phyloP scores from a whole-genome alignment of 306 rosid genomes.

The Ceratonia siliqua region DNA sequence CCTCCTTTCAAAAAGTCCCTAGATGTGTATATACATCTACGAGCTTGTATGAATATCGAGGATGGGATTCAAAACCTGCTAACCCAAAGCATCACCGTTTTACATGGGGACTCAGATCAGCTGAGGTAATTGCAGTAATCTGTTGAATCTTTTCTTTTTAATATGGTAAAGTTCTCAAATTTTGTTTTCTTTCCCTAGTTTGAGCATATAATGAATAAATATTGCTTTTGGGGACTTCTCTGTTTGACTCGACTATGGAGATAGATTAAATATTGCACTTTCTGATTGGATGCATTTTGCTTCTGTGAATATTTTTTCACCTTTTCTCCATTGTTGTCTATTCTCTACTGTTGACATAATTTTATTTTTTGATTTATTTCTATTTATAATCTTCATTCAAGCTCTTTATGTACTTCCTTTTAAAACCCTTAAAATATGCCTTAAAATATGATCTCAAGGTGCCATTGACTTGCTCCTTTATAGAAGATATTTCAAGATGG shows the following conservation, averaged over 20 bases:
- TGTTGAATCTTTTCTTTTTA: conserved; percentile 1
- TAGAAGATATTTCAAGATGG: background rate
- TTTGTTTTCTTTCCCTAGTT: background rate
- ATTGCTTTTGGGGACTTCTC: background rate
- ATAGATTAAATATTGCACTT: background rate
- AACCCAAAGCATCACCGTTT: conserved; percentile 89
- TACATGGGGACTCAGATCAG: conserved; percentile 95
- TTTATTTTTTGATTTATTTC: background rate
- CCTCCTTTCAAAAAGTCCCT: conserved; percentile 91
- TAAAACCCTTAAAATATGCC: background rate
- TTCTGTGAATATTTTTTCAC: background rate
- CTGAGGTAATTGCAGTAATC: conserved; percentile 62
- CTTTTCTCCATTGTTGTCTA: background rate
- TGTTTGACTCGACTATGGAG: background rate
- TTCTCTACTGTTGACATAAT: background rate
- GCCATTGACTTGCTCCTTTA: background rate
- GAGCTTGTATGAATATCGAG: conserved; percentile 89
- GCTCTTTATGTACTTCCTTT: background rate
- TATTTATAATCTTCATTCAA: background rate
- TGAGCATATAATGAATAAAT: background rate
- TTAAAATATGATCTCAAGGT: too few relatives aligned
- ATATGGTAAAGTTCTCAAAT: background rate
- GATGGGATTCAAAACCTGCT: conserved; percentile 97
- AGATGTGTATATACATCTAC: conserved; percentile 98
- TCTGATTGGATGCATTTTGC: background rate